Conservation (phyloP, 805 yeast genomes). For the Debaryomyces hansenii region DNA sequence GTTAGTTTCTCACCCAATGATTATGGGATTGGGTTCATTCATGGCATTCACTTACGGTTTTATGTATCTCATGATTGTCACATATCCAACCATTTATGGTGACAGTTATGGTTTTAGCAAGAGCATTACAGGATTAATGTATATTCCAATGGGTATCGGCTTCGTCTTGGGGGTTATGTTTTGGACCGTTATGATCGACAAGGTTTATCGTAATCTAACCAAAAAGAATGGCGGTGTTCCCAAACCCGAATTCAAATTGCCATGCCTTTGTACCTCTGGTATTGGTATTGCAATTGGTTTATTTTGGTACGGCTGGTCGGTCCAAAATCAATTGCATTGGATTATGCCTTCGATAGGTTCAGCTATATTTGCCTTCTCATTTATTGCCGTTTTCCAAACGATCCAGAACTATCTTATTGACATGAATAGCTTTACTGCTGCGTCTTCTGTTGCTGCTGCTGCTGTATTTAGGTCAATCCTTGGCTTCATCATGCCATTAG, state of each 20-base stretch:
- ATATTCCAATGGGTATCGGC: slow-evolving; percentile 39
- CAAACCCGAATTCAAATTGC: slow-evolving; percentile 39
- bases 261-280: slow-evolving; percentile 33
- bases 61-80: slow-evolving; percentile 40
- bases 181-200: slow-evolving; percentile 29
- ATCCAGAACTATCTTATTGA: slow-evolving; percentile 40
- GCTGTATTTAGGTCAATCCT: slow-evolving; percentile 40
- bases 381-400: slow-evolving; percentile 38
- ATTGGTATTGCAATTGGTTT: slow-evolving; percentile 36
- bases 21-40: slow-evolving; percentile 39
- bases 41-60: slow-evolving; percentile 45
- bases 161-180: slow-evolving; percentile 30
- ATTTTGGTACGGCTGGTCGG: slow-evolving; percentile 44
- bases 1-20: slow-evolving; percentile 36
- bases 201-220: slow-evolving; percentile 23
- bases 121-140: slow-evolving; percentile 36
- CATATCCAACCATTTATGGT: slow-evolving; percentile 34
- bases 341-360: slow-evolving; percentile 38
- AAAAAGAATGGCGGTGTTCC: slow-evolving; percentile 29
- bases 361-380: slow-evolving; percentile 36
- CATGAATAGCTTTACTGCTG: slow-evolving; percentile 37
- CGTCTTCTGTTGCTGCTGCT: slow-evolving; percentile 41
- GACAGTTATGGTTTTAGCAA: slow-evolving; percentile 32
- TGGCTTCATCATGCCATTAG: slow-evolving; percentile 40
- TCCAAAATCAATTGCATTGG: slow-evolving; percentile 35